Evolutionary conservation across 768 basidiomycete species (phyloP), one percentile per base, ranked within the genome.

Genomic region (Dentipellis fragilis): DNA sequence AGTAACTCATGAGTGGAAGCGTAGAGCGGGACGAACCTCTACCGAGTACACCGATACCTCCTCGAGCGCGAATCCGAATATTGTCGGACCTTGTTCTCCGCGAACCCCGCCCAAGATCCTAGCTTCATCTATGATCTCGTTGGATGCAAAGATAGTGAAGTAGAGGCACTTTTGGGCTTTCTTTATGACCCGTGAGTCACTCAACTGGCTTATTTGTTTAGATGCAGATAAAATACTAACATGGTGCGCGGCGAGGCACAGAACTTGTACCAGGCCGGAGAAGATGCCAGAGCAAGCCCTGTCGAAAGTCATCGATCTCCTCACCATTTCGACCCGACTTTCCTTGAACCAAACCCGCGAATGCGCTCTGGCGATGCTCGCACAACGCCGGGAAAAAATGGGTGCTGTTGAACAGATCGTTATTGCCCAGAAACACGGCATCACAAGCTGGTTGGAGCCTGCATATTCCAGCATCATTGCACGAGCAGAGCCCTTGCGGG

Each of bases 11-110:
- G n/a, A 16, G 8, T n/a, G n/a, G 14, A 45, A 14, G 10, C 23
- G 10, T 49, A 65, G 64, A 56, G 59, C 11, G 64, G 57, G 19
- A 36, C 50, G 9, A n/a, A 52, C 2, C 53, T 54, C 5, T 64
- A 60, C 56, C 63, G 62, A 42, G 55, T 66, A 8, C 63, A 61
- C 40, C 61, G 60, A 8, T 49, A 56, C 50, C 56, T 58, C 37
- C 57, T 66, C 11, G 47, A 53, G 12, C 47, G 62, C 5, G 58
- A 59, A 36, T 64, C 65, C 16, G 52, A 49, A 7, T 56, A 59
- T 21, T 66, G 64, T 60, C 52, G 17, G 51, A 58, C 45, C 45
- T 59, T 59, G 62, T 52, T 57, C 54, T 45, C 38, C n/a, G 12
- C 42, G 29, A 29, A 29, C 9, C 19, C 52, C 56, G 2, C 34